Evolutionary conservation across 306 rosid genomes (phyloP), one percentile per base, ranked within the genome.

Genomic region (Castanospermum australe): DNA sequence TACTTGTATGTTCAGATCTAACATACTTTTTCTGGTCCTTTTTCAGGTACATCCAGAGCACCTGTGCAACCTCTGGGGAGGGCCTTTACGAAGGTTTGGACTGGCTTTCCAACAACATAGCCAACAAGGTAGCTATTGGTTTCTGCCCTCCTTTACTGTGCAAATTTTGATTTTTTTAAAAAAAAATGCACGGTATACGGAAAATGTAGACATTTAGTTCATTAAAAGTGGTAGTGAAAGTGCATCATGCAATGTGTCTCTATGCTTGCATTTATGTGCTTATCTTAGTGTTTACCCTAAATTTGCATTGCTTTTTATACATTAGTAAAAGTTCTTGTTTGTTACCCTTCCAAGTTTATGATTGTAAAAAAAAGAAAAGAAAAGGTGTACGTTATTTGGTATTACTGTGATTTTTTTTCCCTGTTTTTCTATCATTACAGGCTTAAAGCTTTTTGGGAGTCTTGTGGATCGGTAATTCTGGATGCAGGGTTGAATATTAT

Each of bases 21-120:
- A 86, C 55, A 22, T 67, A 22, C 35, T 42, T 33, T 33, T 45
- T 62, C 5, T 63, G 79, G 48, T 39, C 75, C 83, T 73, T 79
- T 73, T 79, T 54, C 92, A 96, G 99, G 99, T 96, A 96, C 89
- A 95, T 95, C 84, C 99, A 95, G 91, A 95, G 99, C 92, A 95
- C 99, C 42, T 95, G 99, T 82, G 99, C 99, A 62, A 96, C 99
- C 24, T 96, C 99, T 44, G 99, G 99, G 67, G 99, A 96, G 85
- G 99, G 99, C 55, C 97, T 96, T 75, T 96, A 96, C 14, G 99
- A 96, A 83, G 99, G 98, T 35, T 86, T 96, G 83, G 99, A 96
- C 51, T 96, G 99, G 99, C 98, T 96, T 85, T 96, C 99, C 87
- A 96, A 89, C 98, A 96, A 96, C 86, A 96, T 96, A 78, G 99